Base-by-base conservation (phyloP, 2,329 filamentous ascomycete genomes). In the Penicillium thymicola region DNA sequence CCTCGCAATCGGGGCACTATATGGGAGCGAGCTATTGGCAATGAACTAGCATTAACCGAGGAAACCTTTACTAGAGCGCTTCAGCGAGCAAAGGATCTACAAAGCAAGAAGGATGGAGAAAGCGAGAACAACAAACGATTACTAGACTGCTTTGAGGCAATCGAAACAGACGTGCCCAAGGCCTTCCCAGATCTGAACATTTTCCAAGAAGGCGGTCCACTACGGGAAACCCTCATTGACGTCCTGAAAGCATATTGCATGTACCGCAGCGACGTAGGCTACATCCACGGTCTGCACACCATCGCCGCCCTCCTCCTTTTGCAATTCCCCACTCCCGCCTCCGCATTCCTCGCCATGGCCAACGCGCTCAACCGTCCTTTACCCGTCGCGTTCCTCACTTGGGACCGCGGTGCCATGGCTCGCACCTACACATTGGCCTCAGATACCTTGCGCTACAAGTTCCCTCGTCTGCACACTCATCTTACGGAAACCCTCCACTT, bases 201-300 rank as follows among this genome's bases (percentile, higher is more conserved):
- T 60, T 87, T 86, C 68, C 77, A 80, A 46, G 72, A 76, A 44
- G 78, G 79, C 14, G 80, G 79, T 7, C 82, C 83, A 2, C 71
- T 85, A 25, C 80, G 84, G 59, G 74, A 81, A 32, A 79, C 79
- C 14, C 75, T 87, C 23, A 74, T 82, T 25, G 78, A 86, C 65
- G 79, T 87, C 10, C 78, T 85, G 58, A 79, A 85, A 61, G 84
- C 85, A 28, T 87, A 86, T 68, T 80, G 81, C 10, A 82, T 84
- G 75, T 87, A 87, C 69, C 82, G 85, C 59, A 81, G 80, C 48
- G 84, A 87, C 63, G 81, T 87, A 38, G 82, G 84, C 51, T 85
- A 85, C 60, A 77, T 82, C 51, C 79, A 80, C 61, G 83, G 83
- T 54, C 81, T 84, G 57, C 84, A 86, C 50, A 79, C 81, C 41